Conservation (phyloP, 1,284 basidiomycete genomes). For the Leucoagaricus sp. region DNA sequence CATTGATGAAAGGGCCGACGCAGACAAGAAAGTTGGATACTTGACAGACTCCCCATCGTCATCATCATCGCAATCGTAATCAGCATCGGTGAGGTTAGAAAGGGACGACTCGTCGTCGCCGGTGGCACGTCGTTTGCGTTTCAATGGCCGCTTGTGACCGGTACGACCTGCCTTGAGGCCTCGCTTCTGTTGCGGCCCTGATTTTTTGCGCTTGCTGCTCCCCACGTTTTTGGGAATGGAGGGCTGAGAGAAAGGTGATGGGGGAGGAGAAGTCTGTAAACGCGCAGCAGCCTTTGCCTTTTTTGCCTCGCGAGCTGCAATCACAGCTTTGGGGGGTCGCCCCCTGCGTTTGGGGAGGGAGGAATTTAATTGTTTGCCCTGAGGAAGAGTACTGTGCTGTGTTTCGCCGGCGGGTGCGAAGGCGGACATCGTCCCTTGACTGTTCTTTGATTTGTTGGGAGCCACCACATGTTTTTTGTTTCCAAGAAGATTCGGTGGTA, state of each 20-base stretch:
- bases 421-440: conserved; percentile 33
- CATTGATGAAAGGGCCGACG: conserved; percentile 51
- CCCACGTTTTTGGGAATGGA: conserved; percentile 16
- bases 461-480: conserved; percentile 33
- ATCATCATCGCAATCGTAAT: conserved; percentile 37
- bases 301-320: conserved; percentile 17
- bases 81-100: conserved; percentile 33
- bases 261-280: conserved; percentile 20
- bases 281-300: conserved; percentile 13
- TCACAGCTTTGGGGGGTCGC: conserved; percentile 16
- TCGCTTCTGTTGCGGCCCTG: conserved; percentile 13
- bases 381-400: conserved; percentile 17
- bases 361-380: conserved; percentile 13
- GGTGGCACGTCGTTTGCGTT: conserved; percentile 28
- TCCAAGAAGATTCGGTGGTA: conserved; percentile 54
- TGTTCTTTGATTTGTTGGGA: conserved; percentile 26
- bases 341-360: conserved; percentile 16
- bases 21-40: conserved; percentile 72
- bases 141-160: conserved; percentile 23
- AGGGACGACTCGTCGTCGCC: conserved; percentile 29
- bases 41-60: conserved; percentile 39
- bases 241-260: conserved; percentile 6
- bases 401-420: conserved; percentile 33
- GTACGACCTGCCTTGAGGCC: conserved; percentile 37
- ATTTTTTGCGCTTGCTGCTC: conserved; percentile 14